phyloP scores from a whole-genome alignment of 176 grass and related monocot species.

The Carex pumila region DNA sequence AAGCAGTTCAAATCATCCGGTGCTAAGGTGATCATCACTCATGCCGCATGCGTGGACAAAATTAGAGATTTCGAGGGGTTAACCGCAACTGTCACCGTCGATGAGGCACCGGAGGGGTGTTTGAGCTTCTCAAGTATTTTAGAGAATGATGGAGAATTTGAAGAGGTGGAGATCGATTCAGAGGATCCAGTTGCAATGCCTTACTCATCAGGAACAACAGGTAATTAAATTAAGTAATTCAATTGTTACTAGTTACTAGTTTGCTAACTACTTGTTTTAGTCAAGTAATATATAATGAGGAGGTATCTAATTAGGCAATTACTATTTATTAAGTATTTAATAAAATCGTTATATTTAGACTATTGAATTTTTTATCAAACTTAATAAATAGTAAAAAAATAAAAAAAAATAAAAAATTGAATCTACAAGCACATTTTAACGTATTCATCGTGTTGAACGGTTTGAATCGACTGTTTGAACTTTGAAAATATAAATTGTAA shows the following conservation, averaged over 20 bases:
- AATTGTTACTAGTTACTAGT: no score
- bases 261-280: not conserved
- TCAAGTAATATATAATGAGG: not conserved
- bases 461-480: no score
- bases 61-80: conserved; percentile 1
- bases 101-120: conserved; percentile 22
- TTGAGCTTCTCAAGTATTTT: conserved; percentile 6
- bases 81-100: conserved; percentile 8
- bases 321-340: no score
- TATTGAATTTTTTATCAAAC: no score
- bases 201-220: conserved; percentile 37
- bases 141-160: not conserved
- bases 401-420: no score
- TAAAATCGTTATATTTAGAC: no score
- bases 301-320: no score
- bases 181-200: conserved; percentile 31
- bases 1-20: conserved; percentile 35
- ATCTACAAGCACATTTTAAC: no score
- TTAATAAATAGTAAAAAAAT: no score
- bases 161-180: conserved; percentile 8
- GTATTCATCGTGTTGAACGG: no score
- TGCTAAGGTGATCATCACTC: conserved; percentile 30
- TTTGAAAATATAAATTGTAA: no score
- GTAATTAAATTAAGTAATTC: not conserved
- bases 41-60: conserved; percentile 29